Base-by-base conservation (phyloP, 177 flowering plant species). In the Vitis hybrid region DNA sequence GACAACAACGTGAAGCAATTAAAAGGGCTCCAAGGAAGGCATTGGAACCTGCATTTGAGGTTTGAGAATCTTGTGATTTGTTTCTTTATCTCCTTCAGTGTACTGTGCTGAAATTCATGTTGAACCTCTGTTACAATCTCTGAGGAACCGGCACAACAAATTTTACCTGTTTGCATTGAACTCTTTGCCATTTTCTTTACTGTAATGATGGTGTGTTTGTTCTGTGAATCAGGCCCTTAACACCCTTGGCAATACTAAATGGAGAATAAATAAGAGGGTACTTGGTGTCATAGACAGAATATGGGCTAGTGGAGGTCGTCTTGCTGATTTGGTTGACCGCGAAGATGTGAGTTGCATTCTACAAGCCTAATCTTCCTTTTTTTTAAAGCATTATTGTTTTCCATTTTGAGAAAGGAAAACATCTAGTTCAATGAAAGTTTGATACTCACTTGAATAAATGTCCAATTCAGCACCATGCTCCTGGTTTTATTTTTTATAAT, bases 251-350 rank as follows among this genome's bases (percentile, higher is more conserved):
- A 84, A 76, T 76, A 87, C 97, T 55, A 88, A 83, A 78, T 96
- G 99, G 99, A 88, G 95, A 80, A 69, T 96, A 65, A 93, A 93
- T 68, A 90, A 85, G 71, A 90, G 86, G 77, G 85, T 96, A 8
- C 97, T 93, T 73, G 68, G 76, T 69, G 84, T 93, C 11, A 69
- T 96, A 61, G 98, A 96, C 70, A 83, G 89, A 78, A 73, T 96
- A 77, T 96, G 99, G 99, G 88, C 93, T 74, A 84, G 81, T 80
- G 98, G 99, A 80, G 99, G 98, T 32, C 62, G 82, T 60, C 81
- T 90, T 70, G 99, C 87, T 75, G 91, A 81, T 70, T 81, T 96
- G 79, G 94, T 92, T 66, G 92, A 89, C 65, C 86, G 94, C 52
- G 82, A 87, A 63, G 98, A 93, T 81, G 99, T 96, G 74, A 70